phyloP scores from a whole-genome alignment of 2,329 filamentous ascomycete genomes.

The Microdochium nivale region DNA sequence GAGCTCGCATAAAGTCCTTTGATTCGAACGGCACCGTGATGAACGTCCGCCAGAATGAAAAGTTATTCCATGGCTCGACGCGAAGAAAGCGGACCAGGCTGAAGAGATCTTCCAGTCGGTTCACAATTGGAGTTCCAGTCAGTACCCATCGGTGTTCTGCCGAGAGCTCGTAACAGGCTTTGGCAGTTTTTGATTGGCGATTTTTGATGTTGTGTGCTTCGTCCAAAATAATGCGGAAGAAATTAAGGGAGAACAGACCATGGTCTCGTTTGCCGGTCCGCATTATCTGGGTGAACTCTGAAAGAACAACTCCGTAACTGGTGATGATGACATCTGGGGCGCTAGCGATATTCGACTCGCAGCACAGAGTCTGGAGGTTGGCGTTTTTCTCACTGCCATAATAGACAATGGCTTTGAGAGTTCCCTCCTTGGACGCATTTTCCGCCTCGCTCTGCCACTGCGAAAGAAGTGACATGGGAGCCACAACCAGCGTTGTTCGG shows the following conservation, averaged over 20 bases:
- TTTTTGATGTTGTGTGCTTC: slow-evolving; percentile 94
- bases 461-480: slow-evolving; percentile 90
- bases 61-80: slow-evolving; percentile 97
- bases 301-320: slow-evolving; percentile 85
- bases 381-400: slow-evolving; percentile 79
- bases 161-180: slow-evolving; percentile 84
- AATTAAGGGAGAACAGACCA: slow-evolving; percentile 85
- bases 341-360: slow-evolving; percentile 59
- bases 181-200: slow-evolving; percentile 83
- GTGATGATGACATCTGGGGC: slow-evolving; percentile 91
- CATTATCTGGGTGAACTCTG: slow-evolving; percentile 73
- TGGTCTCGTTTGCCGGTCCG: slow-evolving; percentile 56
- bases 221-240: slow-evolving; percentile 91
- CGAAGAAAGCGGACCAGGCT: slow-evolving; percentile 85
- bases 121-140: slow-evolving; percentile 94
- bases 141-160: slow-evolving; percentile 86
- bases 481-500: slow-evolving; percentile 88
- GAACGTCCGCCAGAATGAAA: slow-evolving; percentile 98
- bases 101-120: slow-evolving; percentile 89
- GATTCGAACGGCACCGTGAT: slow-evolving; percentile 97
- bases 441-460: slow-evolving; percentile 96
- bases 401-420: slow-evolving; percentile 79
- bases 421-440: slow-evolving; percentile 78
- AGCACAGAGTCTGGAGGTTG: slow-evolving; percentile 74
- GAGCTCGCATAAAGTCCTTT: slow-evolving; percentile 83